Evolutionary conservation across 1,284 basidiomycete genomes (phyloP), one percentile per base, ranked within the genome.

Genomic region (Chondrostereum purpureum): DNA sequence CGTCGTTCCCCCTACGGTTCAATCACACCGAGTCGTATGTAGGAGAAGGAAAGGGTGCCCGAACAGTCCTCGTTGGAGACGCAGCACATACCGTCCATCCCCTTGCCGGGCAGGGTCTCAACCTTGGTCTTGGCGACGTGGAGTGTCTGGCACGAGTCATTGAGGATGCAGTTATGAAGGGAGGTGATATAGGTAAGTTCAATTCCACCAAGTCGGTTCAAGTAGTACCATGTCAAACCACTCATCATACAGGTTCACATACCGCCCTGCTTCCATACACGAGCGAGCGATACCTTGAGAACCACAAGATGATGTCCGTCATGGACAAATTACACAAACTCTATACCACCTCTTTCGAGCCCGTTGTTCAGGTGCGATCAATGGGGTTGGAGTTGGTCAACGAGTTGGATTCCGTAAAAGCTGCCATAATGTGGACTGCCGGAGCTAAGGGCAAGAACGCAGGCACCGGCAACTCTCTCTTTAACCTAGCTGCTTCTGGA

Each of bases 71-170:
- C 2, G 80, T 99, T 1, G 96, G 96, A 3, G 96, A 99, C 64
- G 94, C 96, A 1, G 95, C 94, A 12, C 96, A 99, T 59, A 91
- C 91, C 0, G 77, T 92, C 3, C 96, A 99, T 59, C 96, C 96
- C 0, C 78, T 99, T n/a, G 95, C 94, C 0, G 96, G 96, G 1
- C 96, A 99, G 60, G 96, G 95, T 0, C 69, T 99, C 35, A 99
- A 99, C 62, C 71, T 95, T 56, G 96, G 95, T 14, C 68, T 99
- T 13, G 88, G 76, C 1, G 95, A 99, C 59, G 91, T 84, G 0
- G 74, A 84, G 55, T 75, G 76, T 44, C 74, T 95, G 16, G 69
- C 80, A 1, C 67, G 70, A 27, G 80, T 78, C 52, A 78, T 94
- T 35, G 65, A 79, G 21, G 56, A 68, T 4, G 73, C 83, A 0